Conservation (phyloP, 179 eudicot species). For the Amaranthus tricolor region DNA sequence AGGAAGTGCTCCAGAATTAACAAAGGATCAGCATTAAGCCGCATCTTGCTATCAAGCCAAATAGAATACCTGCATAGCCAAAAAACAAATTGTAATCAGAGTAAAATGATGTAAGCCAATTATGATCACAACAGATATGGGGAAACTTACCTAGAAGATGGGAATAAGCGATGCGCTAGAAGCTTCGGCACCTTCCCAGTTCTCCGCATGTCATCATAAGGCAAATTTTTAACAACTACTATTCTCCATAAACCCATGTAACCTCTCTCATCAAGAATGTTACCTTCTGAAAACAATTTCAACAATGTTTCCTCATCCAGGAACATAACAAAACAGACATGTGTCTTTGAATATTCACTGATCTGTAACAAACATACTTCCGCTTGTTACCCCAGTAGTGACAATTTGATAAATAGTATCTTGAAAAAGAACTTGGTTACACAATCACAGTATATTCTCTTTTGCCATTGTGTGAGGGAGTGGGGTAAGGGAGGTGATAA, state of each 20-base stretch:
- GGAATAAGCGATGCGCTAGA: constrained; percentile 93
- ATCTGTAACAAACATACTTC: constrained; percentile 57
- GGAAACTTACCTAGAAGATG: constrained; percentile 71
- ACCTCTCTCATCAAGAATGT: constrained; percentile 68
- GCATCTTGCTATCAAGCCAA: constrained; percentile 98
- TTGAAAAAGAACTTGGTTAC: not conserved
- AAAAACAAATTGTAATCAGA: constrained; percentile 15
- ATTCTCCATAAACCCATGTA: constrained; percentile 85
- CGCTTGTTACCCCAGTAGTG: not conserved
- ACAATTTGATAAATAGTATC: not conserved
- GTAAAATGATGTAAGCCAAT: not conserved
- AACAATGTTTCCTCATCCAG: constrained; percentile 72
- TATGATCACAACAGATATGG: not conserved
- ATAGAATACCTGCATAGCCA: constrained; percentile 72
- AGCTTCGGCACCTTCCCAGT: constrained; percentile 99
- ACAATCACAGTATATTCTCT: not conserved
- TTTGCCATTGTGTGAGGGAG: no score
- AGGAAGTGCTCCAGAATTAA: constrained; percentile 74
- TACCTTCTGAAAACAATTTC: constrained; percentile 73
- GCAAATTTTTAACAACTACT: constrained; percentile 73
- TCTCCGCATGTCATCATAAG: constrained; percentile 87
- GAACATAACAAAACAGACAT: constrained; percentile 96
- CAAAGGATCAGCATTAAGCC: constrained; percentile 85
- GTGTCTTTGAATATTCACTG: constrained; percentile 79
- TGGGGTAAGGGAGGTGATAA: no score